Evolutionary conservation across 1,139 yeast genomes (phyloP), one percentile per base, ranked within the genome.

Genomic region (Pichia sp.): DNA sequence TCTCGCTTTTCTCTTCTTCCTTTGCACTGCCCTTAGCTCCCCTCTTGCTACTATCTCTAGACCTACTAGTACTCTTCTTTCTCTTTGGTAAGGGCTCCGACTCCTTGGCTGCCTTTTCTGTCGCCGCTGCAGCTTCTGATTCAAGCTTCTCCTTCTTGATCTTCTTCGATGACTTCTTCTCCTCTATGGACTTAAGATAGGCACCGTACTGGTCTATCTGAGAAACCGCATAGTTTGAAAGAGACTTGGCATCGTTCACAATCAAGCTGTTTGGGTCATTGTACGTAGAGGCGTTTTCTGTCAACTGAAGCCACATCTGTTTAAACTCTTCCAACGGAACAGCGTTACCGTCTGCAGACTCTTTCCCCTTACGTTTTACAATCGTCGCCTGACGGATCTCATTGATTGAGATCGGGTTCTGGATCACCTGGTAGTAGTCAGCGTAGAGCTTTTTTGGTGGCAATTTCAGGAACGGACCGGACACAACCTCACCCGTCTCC

Each of bases 381-480:
- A 75, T 56, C 7, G 61, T 47, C 4, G 58, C 52, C 3, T 45
- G 34, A 60, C 75, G 80, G 46, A 86, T 84, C 61, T 87, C 95
- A 49, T 79, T 70, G 11, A 88, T 68, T 1, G 93, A 83, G 8
- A 87, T 79, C 3, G 96, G 95, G n/a, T 73, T 67, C 30, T 70
- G 69, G 40, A 88, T 82, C 54, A 85, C 75, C 55, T 81, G 79
- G 66, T 84, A 87, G 69, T 92, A 92, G 64, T 87, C 95, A 0
- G 97, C 95, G 61, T 87, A 62, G 1, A 60, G 5, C 32, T 61
- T 60, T 32, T 57, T 57, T 4, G 65, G 53, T 3, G 66, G 66
- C 19, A 63, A 47, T 47, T 57, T 60, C 13, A 62, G 29, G 41
- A 63, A 63, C 10, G 64, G 64, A 1, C 59, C 61, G 8, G 62